These are phyloP conservation scores for Leptodermis oblonga DNA, from an alignment of 257 asterid genomes.

Conservation along the genomic window DNA sequence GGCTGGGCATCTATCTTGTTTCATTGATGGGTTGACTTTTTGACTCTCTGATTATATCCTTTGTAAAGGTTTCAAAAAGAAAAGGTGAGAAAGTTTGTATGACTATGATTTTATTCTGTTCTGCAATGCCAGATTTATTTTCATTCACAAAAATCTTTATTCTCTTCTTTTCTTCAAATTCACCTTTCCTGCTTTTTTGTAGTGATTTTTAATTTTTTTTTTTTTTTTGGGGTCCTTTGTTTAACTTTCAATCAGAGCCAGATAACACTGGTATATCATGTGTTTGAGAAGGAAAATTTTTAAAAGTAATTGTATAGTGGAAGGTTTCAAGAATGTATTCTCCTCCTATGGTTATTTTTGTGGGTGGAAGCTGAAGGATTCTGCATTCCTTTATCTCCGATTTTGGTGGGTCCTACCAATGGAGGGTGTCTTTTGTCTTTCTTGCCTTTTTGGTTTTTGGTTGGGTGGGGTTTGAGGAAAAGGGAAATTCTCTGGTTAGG, in stretches of 20 bases:
- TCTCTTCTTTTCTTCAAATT: background rate
- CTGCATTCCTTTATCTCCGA: background rate
- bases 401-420: background rate
- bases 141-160: background rate
- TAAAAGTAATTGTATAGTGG: background rate
- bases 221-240: no score
- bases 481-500: background rate
- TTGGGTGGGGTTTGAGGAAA: background rate
- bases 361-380: background rate
- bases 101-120: background rate
- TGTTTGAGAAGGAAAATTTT: background rate
- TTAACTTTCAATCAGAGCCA: background rate
- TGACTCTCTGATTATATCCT: conserved; percentile 8
- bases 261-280: background rate
- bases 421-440: background rate
- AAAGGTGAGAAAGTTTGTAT: background rate
- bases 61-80: background rate
- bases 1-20: conserved; percentile 5
- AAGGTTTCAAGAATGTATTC: background rate
- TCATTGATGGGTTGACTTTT: conserved; percentile 6
- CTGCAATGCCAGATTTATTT: background rate
- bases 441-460: background rate
- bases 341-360: background rate
- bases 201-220: background rate
- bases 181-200: background rate